These are phyloP conservation scores for Schizonepeta tenuifolia DNA, from an alignment of 257 asterid genomes.

Conservation along the genomic window DNA sequence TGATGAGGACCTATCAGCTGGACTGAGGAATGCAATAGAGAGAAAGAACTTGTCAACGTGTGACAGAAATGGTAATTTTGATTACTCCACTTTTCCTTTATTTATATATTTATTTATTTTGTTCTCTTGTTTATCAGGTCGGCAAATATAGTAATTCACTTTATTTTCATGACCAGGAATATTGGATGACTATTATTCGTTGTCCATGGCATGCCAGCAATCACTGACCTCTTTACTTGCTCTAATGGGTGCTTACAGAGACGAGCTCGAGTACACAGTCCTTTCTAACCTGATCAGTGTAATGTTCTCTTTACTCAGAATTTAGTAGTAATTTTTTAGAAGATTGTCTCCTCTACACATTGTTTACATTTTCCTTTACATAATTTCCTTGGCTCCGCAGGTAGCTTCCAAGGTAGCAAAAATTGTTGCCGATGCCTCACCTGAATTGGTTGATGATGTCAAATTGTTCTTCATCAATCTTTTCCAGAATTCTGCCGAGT, in stretches of 20 bases:
- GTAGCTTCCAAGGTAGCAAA: slow-evolving; percentile 64
- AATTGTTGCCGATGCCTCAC: slow-evolving; percentile 82
- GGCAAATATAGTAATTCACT: slow-evolving; percentile 26
- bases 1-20: slow-evolving; percentile 76
- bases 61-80: slow-evolving; percentile 74
- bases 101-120: too few relatives aligned
- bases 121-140: slow-evolving; percentile 1
- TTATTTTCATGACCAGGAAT: slow-evolving; percentile 66
- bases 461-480: slow-evolving; percentile 76
- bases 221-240: slow-evolving; percentile 78
- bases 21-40: slow-evolving; percentile 86
- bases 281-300: slow-evolving; percentile 76
- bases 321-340: slow-evolving; percentile 16
- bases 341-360: neutral
- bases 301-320: slow-evolving; percentile 38
- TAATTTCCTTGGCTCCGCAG: slow-evolving; percentile 47
- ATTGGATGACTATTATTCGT: slow-evolving; percentile 80
- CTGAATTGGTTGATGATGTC: slow-evolving; percentile 61
- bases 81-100: neutral
- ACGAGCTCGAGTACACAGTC: slow-evolving; percentile 80
- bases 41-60: slow-evolving; percentile 65
- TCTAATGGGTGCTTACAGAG: slow-evolving; percentile 84
- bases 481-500: slow-evolving; percentile 90
- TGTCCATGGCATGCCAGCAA: slow-evolving; percentile 86
- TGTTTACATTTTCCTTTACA: slow-evolving; percentile 3